phyloP scores from a whole-genome alignment of 1,139 yeast species.

The Blastobotrys proliferans region DNA sequence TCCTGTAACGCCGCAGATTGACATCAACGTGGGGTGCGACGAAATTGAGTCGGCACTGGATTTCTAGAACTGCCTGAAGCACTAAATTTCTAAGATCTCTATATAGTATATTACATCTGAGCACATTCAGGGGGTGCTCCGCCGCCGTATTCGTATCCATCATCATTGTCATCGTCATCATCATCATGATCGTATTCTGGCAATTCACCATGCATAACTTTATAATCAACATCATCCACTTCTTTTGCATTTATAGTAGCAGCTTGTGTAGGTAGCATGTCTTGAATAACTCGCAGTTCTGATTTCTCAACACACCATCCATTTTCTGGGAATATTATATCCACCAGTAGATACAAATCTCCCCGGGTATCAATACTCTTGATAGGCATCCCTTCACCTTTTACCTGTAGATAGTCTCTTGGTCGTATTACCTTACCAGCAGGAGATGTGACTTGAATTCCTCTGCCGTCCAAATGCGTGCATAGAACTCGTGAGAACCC shows the following conservation, averaged over 20 bases:
- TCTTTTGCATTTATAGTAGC: constrained; percentile 17
- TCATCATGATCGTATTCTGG: constrained; percentile 17
- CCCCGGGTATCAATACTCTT: constrained; percentile 48
- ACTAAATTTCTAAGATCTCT: too few species aligned
- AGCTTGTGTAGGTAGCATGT: constrained; percentile 26
- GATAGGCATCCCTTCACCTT: constrained; percentile 85
- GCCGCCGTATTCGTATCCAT: constrained; percentile 15
- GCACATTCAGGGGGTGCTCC: constrained; percentile 22
- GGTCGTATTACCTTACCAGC: constrained; percentile 70
- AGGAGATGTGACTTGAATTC: constrained; percentile 59
- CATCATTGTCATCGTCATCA: constrained; percentile 9
- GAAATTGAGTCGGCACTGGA: constrained; percentile 7
- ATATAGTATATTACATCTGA: constrained; percentile 20
- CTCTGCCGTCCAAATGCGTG: constrained; percentile 80
- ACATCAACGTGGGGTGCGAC: constrained; percentile 3
- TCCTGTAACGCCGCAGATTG: constrained; percentile 9
- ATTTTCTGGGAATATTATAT: constrained; percentile 78
- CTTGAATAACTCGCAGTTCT: constrained; percentile 26
- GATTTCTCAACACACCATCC: constrained; percentile 31
- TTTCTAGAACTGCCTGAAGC: not conserved
- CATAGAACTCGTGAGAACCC: constrained; percentile 69
- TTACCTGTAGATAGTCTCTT: constrained; percentile 60
- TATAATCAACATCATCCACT: constrained; percentile 26
- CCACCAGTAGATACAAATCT: constrained; percentile 66
- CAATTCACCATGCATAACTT: constrained; percentile 10